Base-by-base conservation (phyloP, 805 yeast species). In the Starmera quercuum region DNA sequence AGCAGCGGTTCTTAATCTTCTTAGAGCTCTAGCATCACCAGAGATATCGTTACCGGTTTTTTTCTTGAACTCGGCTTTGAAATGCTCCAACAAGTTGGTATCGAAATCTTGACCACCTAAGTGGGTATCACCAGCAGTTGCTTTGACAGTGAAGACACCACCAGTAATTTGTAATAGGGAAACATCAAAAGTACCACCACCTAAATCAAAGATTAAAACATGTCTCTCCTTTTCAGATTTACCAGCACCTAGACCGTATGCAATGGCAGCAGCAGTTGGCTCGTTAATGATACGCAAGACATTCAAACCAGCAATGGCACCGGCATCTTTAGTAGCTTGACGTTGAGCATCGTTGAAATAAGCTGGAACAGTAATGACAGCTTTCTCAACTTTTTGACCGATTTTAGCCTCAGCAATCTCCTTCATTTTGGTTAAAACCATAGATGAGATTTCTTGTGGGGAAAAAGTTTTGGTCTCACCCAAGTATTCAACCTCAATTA, bases 41-140 rank as follows among this genome's bases (percentile, higher is more conserved):
- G 95, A 78, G 64, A 90, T 77, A 69, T 90, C 97, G 62, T 73
- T 69, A 71, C 88, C 88, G 60, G 88, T 75, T 83, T 90, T 88
- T 79, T 87, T 84, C 77, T 81, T 77, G 86, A 90, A 90, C 62
- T 88, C 97, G 56, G 78, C 75, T 71, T 80, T 78, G 79, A 90
- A 90, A 75, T 78, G 85, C 68, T 78, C 90, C 52, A 88, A 83
- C 63, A 90, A 75, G 81, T 88, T 84, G 75, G 87, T 82, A 72
- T 88, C 97, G 68, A 88, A 88, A 72, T 88, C 97, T 76, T 88
- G 95, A 78, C 97, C 97, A 78, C 97, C 97, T 72, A 88, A 81
- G 71, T 88, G 97, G 54, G 97, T 88, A 73, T 88, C 96, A 85
- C 97, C 97, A 56, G 96, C 95, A 51, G 97, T 87, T 50, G 97